phyloP scores from a whole-genome alignment of 352 stramenopile species.

The Lagenidium sp. region DNA sequence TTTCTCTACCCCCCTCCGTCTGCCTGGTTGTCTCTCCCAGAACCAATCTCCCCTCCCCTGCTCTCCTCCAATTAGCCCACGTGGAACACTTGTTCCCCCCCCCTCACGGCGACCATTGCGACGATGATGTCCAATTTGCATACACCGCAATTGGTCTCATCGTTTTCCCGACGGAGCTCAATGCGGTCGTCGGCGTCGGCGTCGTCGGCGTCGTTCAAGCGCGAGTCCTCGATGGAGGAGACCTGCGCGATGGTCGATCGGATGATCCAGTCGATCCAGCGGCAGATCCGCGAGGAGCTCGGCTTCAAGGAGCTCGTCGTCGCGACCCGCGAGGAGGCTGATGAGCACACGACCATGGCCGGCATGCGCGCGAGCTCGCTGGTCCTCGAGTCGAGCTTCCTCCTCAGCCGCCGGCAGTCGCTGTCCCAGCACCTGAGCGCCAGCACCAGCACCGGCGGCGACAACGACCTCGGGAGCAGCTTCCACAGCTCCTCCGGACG shows the following conservation, averaged over 20 bases:
- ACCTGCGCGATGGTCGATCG: slow-evolving; percentile 50
- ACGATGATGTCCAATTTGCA: slow-evolving; percentile 30
- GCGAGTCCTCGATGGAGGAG: slow-evolving; percentile 45
- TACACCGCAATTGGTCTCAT: slow-evolving; percentile 22
- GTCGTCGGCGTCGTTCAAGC: slow-evolving; percentile 11
- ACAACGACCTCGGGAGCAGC: neutral
- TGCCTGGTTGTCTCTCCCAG: too few species aligned
- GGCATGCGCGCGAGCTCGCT: slow-evolving; percentile 12
- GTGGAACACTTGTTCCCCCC: too few species aligned
- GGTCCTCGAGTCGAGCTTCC: slow-evolving; percentile 8
- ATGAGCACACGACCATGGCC: slow-evolving; percentile 21
- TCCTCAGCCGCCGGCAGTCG: slow-evolving; percentile 4
- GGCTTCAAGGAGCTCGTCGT: slow-evolving; percentile 61
- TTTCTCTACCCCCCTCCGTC: too few species aligned
- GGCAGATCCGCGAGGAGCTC: slow-evolving; percentile 44
- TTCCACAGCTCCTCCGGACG: neutral
- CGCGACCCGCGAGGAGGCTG: slow-evolving; percentile 30
- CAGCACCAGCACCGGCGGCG: too few species aligned
- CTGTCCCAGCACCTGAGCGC: neutral
- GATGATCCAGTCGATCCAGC: slow-evolving; percentile 56
- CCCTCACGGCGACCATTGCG: neutral
- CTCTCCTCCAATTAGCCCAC: too few species aligned
- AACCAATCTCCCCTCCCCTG: neutral
- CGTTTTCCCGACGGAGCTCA: slow-evolving; percentile 22
- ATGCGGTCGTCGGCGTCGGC: slow-evolving; percentile 17